Conservation (phyloP, 495 filamentous ascomycete species). For the Chaetomidium leptoderma region DNA sequence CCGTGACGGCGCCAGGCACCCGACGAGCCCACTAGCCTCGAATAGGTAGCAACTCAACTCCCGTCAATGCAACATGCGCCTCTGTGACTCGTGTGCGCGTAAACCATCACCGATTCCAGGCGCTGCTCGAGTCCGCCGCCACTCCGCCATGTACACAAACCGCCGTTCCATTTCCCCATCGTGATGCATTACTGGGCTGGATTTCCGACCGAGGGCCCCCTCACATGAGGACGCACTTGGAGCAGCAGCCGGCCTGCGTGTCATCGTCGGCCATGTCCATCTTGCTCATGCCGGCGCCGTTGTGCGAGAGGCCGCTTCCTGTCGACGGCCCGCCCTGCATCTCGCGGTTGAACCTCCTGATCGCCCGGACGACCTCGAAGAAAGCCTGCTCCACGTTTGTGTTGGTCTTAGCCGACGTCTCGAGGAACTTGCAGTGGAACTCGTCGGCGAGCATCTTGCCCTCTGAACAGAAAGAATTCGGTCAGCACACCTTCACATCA, state of each 20-base stretch:
- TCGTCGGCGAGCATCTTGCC: conserved; percentile 77
- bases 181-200: not conserved
- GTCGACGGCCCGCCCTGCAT: conserved; percentile 79
- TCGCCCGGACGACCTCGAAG: conserved; percentile 95
- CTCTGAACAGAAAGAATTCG: conserved; percentile 58
- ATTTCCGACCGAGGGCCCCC: not conserved
- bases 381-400: conserved; percentile 98
- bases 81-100: not conserved
- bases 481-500: not conserved
- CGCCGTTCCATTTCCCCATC: not conserved
- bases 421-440: conserved; percentile 96
- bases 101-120: not conserved
- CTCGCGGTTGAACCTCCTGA: conserved; percentile 95
- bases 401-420: conserved; percentile 96
- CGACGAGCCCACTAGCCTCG: not conserved
- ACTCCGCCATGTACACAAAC: not conserved
- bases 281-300: conserved; percentile 61
- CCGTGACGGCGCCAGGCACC: not conserved
- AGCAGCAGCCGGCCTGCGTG: conserved; percentile 73
- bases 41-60: conserved; percentile 6
- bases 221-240: conserved; percentile 89
- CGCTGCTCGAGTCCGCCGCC: not conserved
- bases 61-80: conserved; percentile 6
- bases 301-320: conserved; percentile 58
- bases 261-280: conserved; percentile 73